Percentiles rank a stretch among this genome's conserved stretches.
phyloP scores from a whole-genome alignment of 1,284 basidiomycete species.

The Cutaneotrichosporon cyanovorans region DNA sequence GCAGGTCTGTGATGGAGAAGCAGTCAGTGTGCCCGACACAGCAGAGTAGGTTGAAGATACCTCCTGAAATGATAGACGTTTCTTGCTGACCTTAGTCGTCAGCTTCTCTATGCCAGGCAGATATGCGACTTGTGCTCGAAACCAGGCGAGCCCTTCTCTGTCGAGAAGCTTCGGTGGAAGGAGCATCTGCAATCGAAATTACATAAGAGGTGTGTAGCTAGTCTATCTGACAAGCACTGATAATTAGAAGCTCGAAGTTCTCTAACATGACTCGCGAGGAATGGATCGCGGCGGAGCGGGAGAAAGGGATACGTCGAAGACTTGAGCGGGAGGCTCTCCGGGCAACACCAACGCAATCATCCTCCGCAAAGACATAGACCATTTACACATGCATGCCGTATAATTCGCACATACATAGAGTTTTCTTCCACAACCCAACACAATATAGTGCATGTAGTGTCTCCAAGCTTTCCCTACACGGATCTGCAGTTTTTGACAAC shows the following conservation, averaged over 20 bases:
- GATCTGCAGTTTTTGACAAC: too few species aligned
- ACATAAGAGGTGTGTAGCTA: slow-evolving; percentile 49
- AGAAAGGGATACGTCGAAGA: slow-evolving; percentile 16
- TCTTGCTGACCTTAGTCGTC: slow-evolving; percentile 47
- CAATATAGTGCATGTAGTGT: too few species aligned
- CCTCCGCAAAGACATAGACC: too few species aligned
- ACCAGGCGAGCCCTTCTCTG: slow-evolving; percentile 62
- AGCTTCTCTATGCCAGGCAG: slow-evolving; percentile 54
- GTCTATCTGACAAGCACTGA: slow-evolving; percentile 2
- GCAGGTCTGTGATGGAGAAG: slow-evolving; percentile 39
- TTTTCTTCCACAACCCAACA: too few species aligned
- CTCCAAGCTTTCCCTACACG: too few species aligned
- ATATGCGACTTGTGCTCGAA: slow-evolving; percentile 67
- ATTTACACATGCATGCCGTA: too few species aligned
- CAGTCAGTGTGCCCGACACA: slow-evolving; percentile 19
- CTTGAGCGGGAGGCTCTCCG: slow-evolving; percentile 14
- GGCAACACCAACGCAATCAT: too few species aligned
- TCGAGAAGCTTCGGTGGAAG: slow-evolving; percentile 62
- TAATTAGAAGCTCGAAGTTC: slow-evolving; percentile 2
- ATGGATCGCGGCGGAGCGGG: slow-evolving; percentile 19
- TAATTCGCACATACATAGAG: too few species aligned
- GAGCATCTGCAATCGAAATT: slow-evolving; percentile 56
- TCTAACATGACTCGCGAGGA: slow-evolving; percentile 9
- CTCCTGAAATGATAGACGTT: not conserved
- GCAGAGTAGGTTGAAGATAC: slow-evolving; percentile 44